Evolutionary conservation across 2,329 filamentous ascomycete genomes (phyloP).

Genomic region (Diplodia scrobiculata): DNA sequence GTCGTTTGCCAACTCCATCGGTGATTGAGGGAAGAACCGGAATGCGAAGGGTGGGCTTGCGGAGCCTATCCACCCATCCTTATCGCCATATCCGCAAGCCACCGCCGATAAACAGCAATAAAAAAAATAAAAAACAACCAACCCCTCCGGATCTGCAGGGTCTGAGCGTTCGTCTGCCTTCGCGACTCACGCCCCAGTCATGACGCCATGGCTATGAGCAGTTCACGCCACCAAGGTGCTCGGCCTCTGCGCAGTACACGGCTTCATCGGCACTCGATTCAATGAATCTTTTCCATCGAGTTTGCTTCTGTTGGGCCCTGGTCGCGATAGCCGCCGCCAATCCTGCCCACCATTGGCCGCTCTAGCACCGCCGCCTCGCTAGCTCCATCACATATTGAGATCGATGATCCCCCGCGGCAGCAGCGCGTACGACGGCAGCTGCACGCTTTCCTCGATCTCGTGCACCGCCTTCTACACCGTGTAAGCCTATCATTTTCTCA

Average conservation of each 20-base stretch:
- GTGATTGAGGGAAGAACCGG: not conserved
- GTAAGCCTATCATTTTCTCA: constrained; percentile 46
- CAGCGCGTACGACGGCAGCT: not conserved
- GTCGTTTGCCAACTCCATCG: not conserved
- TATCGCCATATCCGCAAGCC: not conserved
- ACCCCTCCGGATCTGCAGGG: constrained; percentile 9
- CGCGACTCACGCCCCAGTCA: constrained; percentile 1
- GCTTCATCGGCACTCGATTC: too few species aligned
- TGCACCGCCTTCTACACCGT: not conserved
- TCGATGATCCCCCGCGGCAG: constrained; percentile 38
- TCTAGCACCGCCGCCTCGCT: not conserved
- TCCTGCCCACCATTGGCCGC: not conserved
- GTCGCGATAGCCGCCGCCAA: not conserved
- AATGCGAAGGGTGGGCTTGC: not conserved
- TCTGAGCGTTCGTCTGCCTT: constrained; percentile 1
- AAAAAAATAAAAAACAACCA: not conserved
- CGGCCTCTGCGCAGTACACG: not conserved
- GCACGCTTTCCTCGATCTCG: constrained; percentile 4
- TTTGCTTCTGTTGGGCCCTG: not conserved
- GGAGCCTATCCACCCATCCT: not conserved
- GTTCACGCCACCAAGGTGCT: constrained; percentile 5
- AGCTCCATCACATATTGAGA: not conserved
- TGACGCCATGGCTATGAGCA: constrained; percentile 13
- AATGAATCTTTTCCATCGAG: too few species aligned
- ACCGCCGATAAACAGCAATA: not conserved